Conservation (phyloP, 169 alveolate genomes). For the Babesia sp. region DNA sequence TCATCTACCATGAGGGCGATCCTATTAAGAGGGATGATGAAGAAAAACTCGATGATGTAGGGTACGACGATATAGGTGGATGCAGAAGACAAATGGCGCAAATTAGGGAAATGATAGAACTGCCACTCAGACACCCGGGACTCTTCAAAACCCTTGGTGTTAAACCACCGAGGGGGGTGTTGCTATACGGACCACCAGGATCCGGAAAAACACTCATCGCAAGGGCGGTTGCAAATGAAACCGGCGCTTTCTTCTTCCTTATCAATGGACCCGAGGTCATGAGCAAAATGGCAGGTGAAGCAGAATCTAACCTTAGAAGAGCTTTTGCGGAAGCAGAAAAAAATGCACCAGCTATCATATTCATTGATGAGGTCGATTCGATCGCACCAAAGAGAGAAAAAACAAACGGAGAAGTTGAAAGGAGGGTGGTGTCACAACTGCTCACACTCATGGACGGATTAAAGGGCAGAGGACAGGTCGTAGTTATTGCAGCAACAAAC, state of each 20-base stretch:
- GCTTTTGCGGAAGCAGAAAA: constrained; percentile 97
- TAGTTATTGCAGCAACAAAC: constrained; percentile 97
- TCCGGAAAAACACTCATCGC: constrained; percentile 99
- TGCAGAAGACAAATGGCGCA: constrained; percentile 99
- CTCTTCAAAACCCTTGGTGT: constrained; percentile 98
- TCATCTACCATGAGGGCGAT: constrained; percentile 93
- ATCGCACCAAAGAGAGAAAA: constrained; percentile 99
- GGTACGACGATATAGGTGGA: constrained; percentile 99
- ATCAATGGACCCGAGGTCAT: constrained; percentile 97
- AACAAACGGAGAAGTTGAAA: constrained; percentile 99
- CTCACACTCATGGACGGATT: constrained; percentile 99
- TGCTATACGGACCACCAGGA: constrained; percentile 98
- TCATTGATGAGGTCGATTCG: constrained; percentile 99
- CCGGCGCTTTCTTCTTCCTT: constrained; percentile 95
- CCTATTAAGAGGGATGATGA: constrained; percentile 99
- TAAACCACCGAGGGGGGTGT: constrained; percentile 99
- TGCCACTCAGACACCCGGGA: constrained; percentile 99
- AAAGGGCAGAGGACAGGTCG: constrained; percentile 99
- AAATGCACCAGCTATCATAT: constrained; percentile 99
- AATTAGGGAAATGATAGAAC: constrained; percentile 98
- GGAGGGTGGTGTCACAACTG: constrained; percentile 98
- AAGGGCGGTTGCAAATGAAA: constrained; percentile 99
- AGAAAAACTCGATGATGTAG: constrained; percentile 98
- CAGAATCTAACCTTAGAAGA: constrained; percentile 96
- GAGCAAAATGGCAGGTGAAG: constrained; percentile 99